Evolutionary conservation across 1,284 basidiomycete genomes (phyloP), one percentile per base, ranked within the genome.

Genomic region (Fomitopsis palustris): DNA sequence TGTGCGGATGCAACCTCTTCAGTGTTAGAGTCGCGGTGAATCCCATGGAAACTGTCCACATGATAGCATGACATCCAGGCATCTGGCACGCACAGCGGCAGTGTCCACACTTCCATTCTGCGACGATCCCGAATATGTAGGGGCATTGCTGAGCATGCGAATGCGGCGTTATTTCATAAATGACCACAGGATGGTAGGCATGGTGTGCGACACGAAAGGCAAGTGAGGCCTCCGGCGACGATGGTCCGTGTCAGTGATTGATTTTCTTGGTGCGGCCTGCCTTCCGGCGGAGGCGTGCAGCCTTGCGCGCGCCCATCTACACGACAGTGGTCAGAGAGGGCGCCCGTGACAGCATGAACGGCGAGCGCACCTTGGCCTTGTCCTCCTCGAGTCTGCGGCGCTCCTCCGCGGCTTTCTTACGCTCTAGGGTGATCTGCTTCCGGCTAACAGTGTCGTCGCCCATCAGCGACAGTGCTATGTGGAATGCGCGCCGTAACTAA

Each of bases 241-340:
- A 37, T 37, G 23, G 45, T 9, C 54, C 47, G 8, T 39, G 31
- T 83, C 69, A 90, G 33, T 85, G 85, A 62, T 88, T 88, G 61
- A 93, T 82, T 72, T 91, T 92, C 71, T 91, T 93, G 47, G 83
- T 85, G 41, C 88, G 78, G 42, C 90, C 90, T 57, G 84, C 84
- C 74, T 77, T 87, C 56, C 86, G 82, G 59, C 85, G 81, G 53
- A 89, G 75, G 57, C 90, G 79, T 10, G 87, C 87, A 43, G 88
- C 83, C 72, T 87, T 92, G 59, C 84, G 78, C 53, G 87, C 88
- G 59, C 90, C 89, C 87, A 93, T 88, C 90, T 92, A 62, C 42
- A 29, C 19, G 25, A 60, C 59, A 52, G n/a, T 21, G 43, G 59
- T 53, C 54, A 25, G 42, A 49, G 43, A 37, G 35, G 35, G 53